Evolutionary conservation across 2,329 filamentous ascomycete species (phyloP), one percentile per base, ranked within the genome.

Genomic region (Paecilomyces fulvus): DNA sequence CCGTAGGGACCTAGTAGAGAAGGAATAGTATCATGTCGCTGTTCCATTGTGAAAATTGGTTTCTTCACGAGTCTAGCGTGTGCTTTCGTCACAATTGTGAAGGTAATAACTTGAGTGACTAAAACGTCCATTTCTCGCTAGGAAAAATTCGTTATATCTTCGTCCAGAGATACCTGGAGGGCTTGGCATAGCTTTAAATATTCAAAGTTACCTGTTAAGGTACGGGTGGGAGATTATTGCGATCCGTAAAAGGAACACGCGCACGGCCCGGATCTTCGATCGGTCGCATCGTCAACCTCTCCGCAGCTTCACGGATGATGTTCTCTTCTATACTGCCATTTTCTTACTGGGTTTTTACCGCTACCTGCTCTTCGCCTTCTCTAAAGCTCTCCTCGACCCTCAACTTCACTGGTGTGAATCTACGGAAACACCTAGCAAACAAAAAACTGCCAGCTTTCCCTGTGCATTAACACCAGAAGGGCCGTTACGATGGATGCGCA

Each of bases 401-500:
- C 25, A 9, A 17, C 14, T 43, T 17, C 17, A 43, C 37, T 9
- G 30, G 14, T 43, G 17, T 17, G 17, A 9, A 43, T n/a, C 5
- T 8, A 17, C 33, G 14, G 14, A n/a, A 43, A n/a, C 33, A 6
- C 14, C 14, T 5, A 43, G 14, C 33, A 7, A 43, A 7, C 6
- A 43, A 25, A 25, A n/a, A 17, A 17, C 37, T 17, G 37, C 37
- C 37, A 9, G n/a, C n/a, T 9, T 20, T 43, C 3, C n/a, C n/a
- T 17, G 37, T 14, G 30, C 6, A 31, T 14, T 14, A 31, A 12
- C 30, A 31, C 30, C 30, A 31, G 30, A 10, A 31, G 10, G 30
- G 4, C 10, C 12, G 14, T 28, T 59, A 67, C 53, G 51, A 78
- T 78, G 75, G 71, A 77, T 55, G 55, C 69, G 12, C 63, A 69